Conservation (phyloP, 2,329 filamentous ascomycete species). For the Aspergillus melleus region DNA sequence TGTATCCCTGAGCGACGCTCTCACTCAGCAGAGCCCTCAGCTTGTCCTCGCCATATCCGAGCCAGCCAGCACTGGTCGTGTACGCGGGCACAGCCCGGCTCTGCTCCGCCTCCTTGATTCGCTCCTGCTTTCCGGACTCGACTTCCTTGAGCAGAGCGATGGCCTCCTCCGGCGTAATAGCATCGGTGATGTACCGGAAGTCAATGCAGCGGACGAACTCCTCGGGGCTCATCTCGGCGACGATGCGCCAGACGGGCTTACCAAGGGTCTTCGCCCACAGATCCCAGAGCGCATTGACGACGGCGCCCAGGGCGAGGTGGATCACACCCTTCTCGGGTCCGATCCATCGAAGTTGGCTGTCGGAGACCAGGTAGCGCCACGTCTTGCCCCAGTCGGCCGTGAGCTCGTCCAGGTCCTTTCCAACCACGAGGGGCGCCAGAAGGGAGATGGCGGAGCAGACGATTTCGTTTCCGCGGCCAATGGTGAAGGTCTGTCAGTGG, state of each 20-base stretch:
- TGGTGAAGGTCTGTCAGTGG: slow-evolving; percentile 43
- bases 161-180: slow-evolving; percentile 83
- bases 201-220: slow-evolving; percentile 87
- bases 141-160: slow-evolving; percentile 66
- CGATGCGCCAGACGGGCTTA: slow-evolving; percentile 88
- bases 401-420: slow-evolving; percentile 73
- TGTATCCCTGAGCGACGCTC: slow-evolving; percentile 74
- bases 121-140: slow-evolving; percentile 66
- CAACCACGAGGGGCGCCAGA: slow-evolving; percentile 73
- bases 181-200: slow-evolving; percentile 92
- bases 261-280: slow-evolving; percentile 85
- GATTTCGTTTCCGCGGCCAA: slow-evolving; percentile 79
- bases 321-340: slow-evolving; percentile 93
- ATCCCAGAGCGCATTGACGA: slow-evolving; percentile 92
- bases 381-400: slow-evolving; percentile 81
- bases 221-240: slow-evolving; percentile 86
- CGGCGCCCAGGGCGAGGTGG: slow-evolving; percentile 83
- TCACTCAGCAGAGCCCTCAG: slow-evolving; percentile 73
- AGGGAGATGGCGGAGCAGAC: slow-evolving; percentile 82
- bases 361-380: slow-evolving; percentile 88
- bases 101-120: slow-evolving; percentile 71
- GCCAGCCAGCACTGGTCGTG: slow-evolving; percentile 86
- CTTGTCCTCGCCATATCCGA: slow-evolving; percentile 88
- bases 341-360: slow-evolving; percentile 90
- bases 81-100: slow-evolving; percentile 82